These are phyloP conservation scores for Trifolium pratense DNA, from an alignment of 306 rosid genomes.

Conservation along the genomic window DNA sequence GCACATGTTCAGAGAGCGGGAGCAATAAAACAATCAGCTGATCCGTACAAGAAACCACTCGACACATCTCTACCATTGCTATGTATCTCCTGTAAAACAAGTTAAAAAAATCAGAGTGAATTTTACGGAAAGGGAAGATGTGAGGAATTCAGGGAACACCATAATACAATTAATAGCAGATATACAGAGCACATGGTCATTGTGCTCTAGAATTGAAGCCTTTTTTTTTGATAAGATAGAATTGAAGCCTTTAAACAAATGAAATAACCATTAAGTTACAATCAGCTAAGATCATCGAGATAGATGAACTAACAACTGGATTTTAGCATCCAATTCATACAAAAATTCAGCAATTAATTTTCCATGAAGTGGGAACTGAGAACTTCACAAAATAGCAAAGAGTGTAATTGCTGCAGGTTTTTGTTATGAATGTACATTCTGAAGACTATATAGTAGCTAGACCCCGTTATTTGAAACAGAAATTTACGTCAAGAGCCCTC, in stretches of 20 bases:
- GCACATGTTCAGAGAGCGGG: conserved; percentile 76
- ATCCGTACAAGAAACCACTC: conserved; percentile 75
- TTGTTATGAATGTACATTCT: conserved; percentile 5
- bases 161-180: not conserved
- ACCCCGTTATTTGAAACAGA: not conserved
- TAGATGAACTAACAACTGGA: conserved; percentile 1
- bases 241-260: not conserved
- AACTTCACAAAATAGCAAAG: not conserved
- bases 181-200: conserved; percentile 2
- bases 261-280: conserved; percentile 25
- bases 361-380: not conserved
- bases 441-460: not conserved
- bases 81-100: conserved; percentile 76
- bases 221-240: too few relatives aligned
- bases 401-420: conserved; percentile 5
- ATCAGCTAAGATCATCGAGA: conserved; percentile 15
- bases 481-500: conserved; percentile 1
- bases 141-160: not conserved
- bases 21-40: conserved; percentile 70
- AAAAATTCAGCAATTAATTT: conserved; percentile 1
- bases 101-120: conserved; percentile 33
- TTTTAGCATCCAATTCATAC: conserved; percentile 5
- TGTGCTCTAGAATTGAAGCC: not conserved
- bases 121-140: conserved; percentile 13
- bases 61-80: conserved; percentile 97